Evolutionary conservation across 331 rosid species (phyloP).

Genomic region (Ulmus americana): DNA sequence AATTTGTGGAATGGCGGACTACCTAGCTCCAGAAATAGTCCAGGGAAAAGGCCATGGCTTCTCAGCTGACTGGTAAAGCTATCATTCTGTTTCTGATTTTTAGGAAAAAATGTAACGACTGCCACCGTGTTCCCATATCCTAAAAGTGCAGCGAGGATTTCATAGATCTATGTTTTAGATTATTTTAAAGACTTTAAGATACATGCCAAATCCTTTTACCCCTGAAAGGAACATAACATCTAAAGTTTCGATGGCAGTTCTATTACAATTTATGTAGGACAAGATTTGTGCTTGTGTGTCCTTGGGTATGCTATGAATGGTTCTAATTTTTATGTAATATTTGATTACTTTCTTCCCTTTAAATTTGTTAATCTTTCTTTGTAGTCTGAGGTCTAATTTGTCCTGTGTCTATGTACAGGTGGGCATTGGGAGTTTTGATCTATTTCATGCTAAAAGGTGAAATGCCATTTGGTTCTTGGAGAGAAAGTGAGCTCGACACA

Average conservation of each 20-base stretch:
- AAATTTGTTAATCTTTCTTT: background rate
- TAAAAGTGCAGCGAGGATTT: background rate
- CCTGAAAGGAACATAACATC: background rate
- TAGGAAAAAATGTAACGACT: background rate
- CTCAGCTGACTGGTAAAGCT: constrained; percentile 82
- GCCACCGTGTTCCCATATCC: constrained; percentile 14
- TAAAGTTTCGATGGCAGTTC: background rate
- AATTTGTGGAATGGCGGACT: constrained; percentile 80
- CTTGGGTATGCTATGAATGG: no score
- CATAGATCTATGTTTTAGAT: background rate
- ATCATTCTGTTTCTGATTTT: constrained; percentile 16
- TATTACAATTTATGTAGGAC: no score
- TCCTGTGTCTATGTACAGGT: constrained; percentile 45
- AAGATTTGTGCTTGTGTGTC: no score
- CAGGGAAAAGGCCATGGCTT: constrained; percentile 94
- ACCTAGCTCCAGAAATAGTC: constrained; percentile 84
- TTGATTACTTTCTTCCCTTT: background rate
- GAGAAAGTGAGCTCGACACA: constrained; percentile 82
- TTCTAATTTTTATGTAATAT: no score
- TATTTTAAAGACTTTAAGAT: background rate
- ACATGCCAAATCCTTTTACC: background rate
- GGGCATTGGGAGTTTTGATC: constrained; percentile 88
- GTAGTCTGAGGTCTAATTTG: background rate
- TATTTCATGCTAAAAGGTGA: constrained; percentile 79
- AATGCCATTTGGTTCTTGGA: constrained; percentile 95